Percentiles rank a stretch among this genome's conserved stretches.
These are phyloP conservation scores for Jamesozyma lodderae DNA, from an alignment of 805 yeast species.

Conservation along the genomic window DNA sequence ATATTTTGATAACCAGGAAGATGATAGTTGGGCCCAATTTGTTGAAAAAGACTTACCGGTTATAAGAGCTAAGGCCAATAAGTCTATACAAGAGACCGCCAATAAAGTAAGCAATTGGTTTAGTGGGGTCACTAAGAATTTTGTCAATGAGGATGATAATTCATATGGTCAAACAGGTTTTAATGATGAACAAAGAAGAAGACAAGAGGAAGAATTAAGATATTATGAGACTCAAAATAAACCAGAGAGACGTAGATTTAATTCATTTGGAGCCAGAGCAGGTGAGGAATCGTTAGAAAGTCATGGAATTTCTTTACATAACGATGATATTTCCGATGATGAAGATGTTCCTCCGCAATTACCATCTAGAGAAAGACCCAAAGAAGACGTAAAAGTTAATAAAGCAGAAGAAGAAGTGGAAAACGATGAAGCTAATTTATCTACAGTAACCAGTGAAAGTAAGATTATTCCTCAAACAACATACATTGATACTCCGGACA, in stretches of 20 bases:
- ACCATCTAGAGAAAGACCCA: conserved; percentile 15
- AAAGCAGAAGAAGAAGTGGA: neutral
- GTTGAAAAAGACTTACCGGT: conserved; percentile 48
- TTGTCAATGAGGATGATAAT: conserved; percentile 1
- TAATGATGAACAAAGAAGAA: conserved; percentile 3
- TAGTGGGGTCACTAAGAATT: conserved; percentile 38
- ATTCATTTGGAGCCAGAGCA: conserved; percentile 27
- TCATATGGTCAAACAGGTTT: neutral
- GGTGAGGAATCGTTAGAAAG: conserved; percentile 26
- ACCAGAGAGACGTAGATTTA: conserved; percentile 24
- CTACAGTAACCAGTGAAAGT: conserved; percentile 9
- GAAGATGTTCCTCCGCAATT: conserved; percentile 30
- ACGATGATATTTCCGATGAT: conserved; percentile 27
- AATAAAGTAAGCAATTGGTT: conserved; percentile 73
- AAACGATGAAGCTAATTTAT: conserved; percentile 3
- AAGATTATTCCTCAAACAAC: conserved; percentile 25
- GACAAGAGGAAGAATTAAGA: conserved; percentile 14
- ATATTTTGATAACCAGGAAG: conserved; percentile 32
- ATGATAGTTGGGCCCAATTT: conserved; percentile 47
- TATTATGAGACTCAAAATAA: conserved; percentile 8
- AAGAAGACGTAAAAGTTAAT: neutral
- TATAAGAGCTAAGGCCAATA: conserved; percentile 56
- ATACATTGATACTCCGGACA: conserved; percentile 28
- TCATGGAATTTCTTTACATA: conserved; percentile 26
- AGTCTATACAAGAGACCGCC: conserved; percentile 75